Percentiles rank a stretch among this genome's conserved stretches.
phyloP scores from a whole-genome alignment of 2,329 filamentous ascomycete species.

The Cephalotrichum gorgonifer region DNA sequence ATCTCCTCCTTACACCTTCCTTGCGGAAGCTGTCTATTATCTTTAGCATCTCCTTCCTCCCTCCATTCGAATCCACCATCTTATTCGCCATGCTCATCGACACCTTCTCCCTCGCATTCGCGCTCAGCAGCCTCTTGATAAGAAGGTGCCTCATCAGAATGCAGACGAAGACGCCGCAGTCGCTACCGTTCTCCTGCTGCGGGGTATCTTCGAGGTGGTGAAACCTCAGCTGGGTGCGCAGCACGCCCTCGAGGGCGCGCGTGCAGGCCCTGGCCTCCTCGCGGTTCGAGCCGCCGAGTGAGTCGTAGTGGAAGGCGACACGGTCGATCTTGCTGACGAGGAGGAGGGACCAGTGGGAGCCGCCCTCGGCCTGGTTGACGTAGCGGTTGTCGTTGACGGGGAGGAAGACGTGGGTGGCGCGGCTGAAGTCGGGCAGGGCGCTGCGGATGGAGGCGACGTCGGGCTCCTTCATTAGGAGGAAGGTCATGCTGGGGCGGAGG shows the following conservation, averaged over 20 bases:
- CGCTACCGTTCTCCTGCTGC: slow-evolving; percentile 83
- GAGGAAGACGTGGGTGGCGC: slow-evolving; percentile 85
- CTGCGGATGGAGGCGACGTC: slow-evolving; percentile 45
- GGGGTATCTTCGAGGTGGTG: slow-evolving; percentile 77
- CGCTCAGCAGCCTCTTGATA: slow-evolving; percentile 68
- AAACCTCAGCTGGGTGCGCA: slow-evolving; percentile 60
- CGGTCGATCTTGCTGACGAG: slow-evolving; percentile 82
- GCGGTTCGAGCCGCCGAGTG: slow-evolving; percentile 64
- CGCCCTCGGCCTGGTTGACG: slow-evolving; percentile 69
- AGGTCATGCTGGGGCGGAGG: slow-evolving; percentile 85
- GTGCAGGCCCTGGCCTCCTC: slow-evolving; percentile 61
- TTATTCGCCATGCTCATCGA: slow-evolving; percentile 89
- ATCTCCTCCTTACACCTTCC: slow-evolving; percentile 75
- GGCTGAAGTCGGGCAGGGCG: slow-evolving; percentile 70
- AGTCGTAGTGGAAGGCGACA: slow-evolving; percentile 95
- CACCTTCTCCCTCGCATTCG: slow-evolving; percentile 74
- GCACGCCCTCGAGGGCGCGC: slow-evolving; percentile 56
- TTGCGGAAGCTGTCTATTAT: slow-evolving; percentile 81
- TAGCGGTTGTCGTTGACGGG: slow-evolving; percentile 86
- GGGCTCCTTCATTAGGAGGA: slow-evolving; percentile 71
- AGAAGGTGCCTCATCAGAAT: slow-evolving; percentile 91
- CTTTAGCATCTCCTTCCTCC: slow-evolving; percentile 80
- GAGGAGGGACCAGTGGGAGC: slow-evolving; percentile 89
- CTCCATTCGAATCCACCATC: slow-evolving; percentile 68
- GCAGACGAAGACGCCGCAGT: slow-evolving; percentile 95